Conservation (phyloP, 306 rosid species). For the Vigna mungo region DNA sequence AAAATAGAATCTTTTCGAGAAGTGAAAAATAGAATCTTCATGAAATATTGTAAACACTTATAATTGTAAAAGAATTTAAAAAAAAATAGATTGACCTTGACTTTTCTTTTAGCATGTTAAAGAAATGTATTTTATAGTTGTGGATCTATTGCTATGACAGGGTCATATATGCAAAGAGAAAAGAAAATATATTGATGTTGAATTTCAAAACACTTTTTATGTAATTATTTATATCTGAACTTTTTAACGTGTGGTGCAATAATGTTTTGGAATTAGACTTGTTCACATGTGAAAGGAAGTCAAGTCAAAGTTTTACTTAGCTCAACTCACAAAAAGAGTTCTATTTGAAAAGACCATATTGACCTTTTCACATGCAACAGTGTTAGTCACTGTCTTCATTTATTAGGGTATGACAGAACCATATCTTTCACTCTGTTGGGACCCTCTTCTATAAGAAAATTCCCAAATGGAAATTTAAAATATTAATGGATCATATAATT, state of each 20-base stretch:
- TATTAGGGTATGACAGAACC: not conserved
- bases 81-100: not conserved
- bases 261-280: not conserved
- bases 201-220: not conserved
- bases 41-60: not conserved
- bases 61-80: no score
- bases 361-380: not conserved
- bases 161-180: not conserved
- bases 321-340: not conserved
- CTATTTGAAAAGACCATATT: not conserved
- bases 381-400: not conserved
- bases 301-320: slow-evolving; percentile 10
- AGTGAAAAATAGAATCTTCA: not conserved
- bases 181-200: not conserved
- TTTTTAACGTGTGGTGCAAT: not conserved
- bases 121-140: not conserved
- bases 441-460: not conserved
- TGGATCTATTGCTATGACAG: not conserved
- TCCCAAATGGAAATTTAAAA: not conserved
- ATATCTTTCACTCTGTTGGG: not conserved
- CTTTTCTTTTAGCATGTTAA: not conserved
- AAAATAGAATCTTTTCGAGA: not conserved
- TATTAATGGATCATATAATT: no score
- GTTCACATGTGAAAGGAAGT: not conserved
- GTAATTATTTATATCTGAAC: not conserved